Conservation (phyloP, 441 rosid genomes). For the Brassica hybrid region DNA sequence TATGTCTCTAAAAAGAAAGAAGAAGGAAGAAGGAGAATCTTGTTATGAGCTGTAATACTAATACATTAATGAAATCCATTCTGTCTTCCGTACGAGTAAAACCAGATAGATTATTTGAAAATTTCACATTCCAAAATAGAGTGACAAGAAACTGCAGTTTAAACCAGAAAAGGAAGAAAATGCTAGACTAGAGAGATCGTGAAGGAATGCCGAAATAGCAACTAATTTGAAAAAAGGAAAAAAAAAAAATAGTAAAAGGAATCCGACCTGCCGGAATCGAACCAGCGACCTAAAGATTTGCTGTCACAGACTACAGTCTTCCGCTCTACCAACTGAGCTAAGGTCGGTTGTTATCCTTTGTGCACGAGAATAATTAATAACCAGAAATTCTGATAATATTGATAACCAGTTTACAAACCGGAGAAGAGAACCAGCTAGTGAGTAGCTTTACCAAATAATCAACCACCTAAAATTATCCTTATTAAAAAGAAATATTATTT, state of each 20-base stretch:
- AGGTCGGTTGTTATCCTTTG: conserved; percentile 57
- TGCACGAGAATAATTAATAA: background rate
- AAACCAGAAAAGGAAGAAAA: background rate
- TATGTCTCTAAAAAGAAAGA: background rate
- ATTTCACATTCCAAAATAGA: conserved; percentile 7
- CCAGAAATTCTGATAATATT: background rate
- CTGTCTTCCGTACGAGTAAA: background rate
- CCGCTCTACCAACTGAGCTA: conserved; percentile 99
- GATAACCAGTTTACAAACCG: conserved; percentile 30
- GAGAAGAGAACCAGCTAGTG: background rate
- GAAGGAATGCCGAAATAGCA: background rate
- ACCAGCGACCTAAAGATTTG: conserved; percentile 43
- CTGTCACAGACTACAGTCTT: conserved; percentile 79
- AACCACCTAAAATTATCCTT: background rate
- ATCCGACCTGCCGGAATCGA: conserved; percentile 47
- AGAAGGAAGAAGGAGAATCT: background rate
- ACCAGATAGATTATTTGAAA: background rate
- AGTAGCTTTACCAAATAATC: conserved; percentile 5
- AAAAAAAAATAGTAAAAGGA: background rate
- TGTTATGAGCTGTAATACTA: background rate
- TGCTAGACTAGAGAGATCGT: background rate
- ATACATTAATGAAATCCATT: background rate
- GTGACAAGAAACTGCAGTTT: background rate
- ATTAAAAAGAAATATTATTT: background rate
- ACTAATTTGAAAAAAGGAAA: background rate